A percentile compares a stretch with the other conserved stretches of the same genome.
phyloP scores from a whole-genome alignment of 2,329 filamentous ascomycete genomes.

The Xylaria sp. region DNA sequence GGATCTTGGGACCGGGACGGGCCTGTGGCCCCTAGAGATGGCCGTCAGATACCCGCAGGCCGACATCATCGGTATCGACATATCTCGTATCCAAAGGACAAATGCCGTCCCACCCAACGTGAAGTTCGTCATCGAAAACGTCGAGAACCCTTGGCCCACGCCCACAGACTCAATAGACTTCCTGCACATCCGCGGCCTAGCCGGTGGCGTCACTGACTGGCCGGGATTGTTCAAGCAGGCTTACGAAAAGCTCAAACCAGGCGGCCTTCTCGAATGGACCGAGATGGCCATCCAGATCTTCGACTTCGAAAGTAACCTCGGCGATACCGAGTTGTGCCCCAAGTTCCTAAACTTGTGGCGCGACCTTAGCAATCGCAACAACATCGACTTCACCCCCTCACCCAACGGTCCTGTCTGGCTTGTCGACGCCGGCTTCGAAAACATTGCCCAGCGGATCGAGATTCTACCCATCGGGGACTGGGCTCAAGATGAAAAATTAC shows the following conservation, averaged over 20 bases:
- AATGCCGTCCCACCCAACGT: slow-evolving; percentile 67
- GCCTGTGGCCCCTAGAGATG: slow-evolving; percentile 58
- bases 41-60: slow-evolving; percentile 54
- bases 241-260: slow-evolving; percentile 56
- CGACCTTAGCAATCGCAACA: slow-evolving; percentile 45
- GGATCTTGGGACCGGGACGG: slow-evolving; percentile 57
- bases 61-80: slow-evolving; percentile 55
- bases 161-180: slow-evolving; percentile 52
- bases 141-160: slow-evolving; percentile 59
- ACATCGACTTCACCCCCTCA: slow-evolving; percentile 56
- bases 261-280: slow-evolving; percentile 58
- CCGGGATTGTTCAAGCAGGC: slow-evolving; percentile 51
- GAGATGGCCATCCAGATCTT: slow-evolving; percentile 56
- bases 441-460: slow-evolving; percentile 54
- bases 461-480: slow-evolving; percentile 56
- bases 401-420: slow-evolving; percentile 52
- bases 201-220: slow-evolving; percentile 59
- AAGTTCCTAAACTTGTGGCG: slow-evolving; percentile 52
- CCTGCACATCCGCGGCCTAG: slow-evolving; percentile 57
- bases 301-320: slow-evolving; percentile 52
- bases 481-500: slow-evolving; percentile 54
- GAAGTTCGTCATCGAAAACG: slow-evolving; percentile 68
- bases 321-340: slow-evolving; percentile 49
- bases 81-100: slow-evolving; percentile 55
- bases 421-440: slow-evolving; percentile 54